Base-by-base conservation (phyloP, 2,329 filamentous ascomycete genomes). In the Phyllosticta capitalensis region DNA sequence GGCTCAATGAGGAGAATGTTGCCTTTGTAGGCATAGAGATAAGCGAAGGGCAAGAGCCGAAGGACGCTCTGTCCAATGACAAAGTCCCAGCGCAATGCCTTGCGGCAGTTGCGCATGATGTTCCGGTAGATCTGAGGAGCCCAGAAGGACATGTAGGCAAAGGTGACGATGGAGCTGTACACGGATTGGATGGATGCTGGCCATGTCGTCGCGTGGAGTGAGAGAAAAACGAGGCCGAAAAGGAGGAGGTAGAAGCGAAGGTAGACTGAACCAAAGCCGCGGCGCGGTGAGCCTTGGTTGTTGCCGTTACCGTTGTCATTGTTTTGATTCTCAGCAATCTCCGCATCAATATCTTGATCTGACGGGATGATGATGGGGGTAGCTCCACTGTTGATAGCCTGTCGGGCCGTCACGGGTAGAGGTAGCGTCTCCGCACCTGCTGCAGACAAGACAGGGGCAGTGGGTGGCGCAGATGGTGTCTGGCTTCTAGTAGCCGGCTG, bases 111-210 rank as follows among this genome's bases (percentile, higher is more conserved):
- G 58, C 92, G 89, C 73, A 89, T 84, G 57, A 88, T 80, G 71
- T 99, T 99, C 63, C 94, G 89, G 69, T 88, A 83, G 65, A 97
- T 95, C 71, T 99, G 94, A 0, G 94, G 92, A 0, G 86, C 70
- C 92, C 92, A 97, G 69, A 96, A 86, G 20, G 92, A 96, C 52
- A 96, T 82, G 70, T 96, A 96, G 57, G 82, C 64, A 66, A 92
- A 84, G 1, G 83, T 80, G 21, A 95, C 75, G 2, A 79, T 64
- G 69, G 92, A 79, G 63, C 79, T 79, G 70, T 84, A 87, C 50
- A 79, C 69, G 2, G 76, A 76, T 22, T 80, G 79, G 1, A 81
- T 68, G 1, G 75, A 73, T 3, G 75, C 72, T 62, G 83, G 82
- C 73, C 83, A 83, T 0, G 82, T 77, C 28, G 79, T 77, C 21